Percentiles rank a stretch among this genome's conserved stretches.
Evolutionary conservation across 345 rosid genomes (phyloP).

Genomic region (Arabidopsis thaliana): DNA sequence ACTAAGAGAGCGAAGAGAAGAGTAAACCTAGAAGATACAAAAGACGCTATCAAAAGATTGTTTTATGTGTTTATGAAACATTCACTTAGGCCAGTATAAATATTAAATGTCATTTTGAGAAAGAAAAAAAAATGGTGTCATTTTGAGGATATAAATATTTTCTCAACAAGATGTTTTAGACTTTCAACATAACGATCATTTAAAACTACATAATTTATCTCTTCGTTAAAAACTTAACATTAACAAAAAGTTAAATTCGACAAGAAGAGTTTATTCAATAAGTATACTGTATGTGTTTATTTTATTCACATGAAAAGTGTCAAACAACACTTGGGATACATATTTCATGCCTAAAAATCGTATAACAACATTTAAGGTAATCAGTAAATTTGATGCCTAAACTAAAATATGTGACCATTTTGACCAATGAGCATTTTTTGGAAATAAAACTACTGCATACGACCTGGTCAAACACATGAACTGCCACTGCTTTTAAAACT

Average conservation of each 20-base stretch:
- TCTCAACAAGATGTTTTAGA: no score
- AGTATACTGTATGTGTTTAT: no score
- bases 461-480: slow-evolving; percentile 19
- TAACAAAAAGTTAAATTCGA: no score
- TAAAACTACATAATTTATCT: neutral
- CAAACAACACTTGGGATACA: neutral
- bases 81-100: no score
- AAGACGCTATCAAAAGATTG: neutral
- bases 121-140: no score
- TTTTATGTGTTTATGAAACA: no score
- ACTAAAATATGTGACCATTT: slow-evolving; percentile 1
- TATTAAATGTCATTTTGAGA: no score
- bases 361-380: slow-evolving; percentile 10
- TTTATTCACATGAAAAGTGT: neutral
- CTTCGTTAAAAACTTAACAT: no score
- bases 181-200: neutral
- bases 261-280: no score
- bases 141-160: no score
- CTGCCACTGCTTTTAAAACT: slow-evolving; percentile 1
- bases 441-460: slow-evolving; percentile 6
- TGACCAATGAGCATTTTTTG: neutral
- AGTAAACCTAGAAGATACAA: neutral
- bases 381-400: neutral
- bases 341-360: neutral
- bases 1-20: neutral